phyloP scores from a whole-genome alignment of 495 filamentous ascomycete genomes.

The Terfezia boudieri region DNA sequence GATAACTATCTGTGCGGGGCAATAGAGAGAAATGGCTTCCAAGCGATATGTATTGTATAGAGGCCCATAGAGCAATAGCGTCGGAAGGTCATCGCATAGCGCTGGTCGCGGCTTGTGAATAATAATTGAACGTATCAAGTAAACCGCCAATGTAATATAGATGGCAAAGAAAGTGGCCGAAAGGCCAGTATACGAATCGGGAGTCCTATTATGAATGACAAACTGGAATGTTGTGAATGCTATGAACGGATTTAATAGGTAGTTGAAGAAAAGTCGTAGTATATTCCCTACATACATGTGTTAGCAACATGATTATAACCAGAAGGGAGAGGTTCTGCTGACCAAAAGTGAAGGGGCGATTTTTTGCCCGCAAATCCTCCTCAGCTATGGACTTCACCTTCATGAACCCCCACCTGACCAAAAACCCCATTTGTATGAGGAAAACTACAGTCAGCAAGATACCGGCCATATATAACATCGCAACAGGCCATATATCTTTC shows the following conservation, averaged over 20 bases:
- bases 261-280: conserved; percentile 76
- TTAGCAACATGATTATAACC: not conserved
- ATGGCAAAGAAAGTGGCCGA: conserved; percentile 52
- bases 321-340: conserved; percentile 22
- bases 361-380: conserved; percentile 73
- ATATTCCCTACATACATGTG: conserved; percentile 20
- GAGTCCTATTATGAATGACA: conserved; percentile 45
- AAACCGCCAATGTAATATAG: conserved; percentile 48
- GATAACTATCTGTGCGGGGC: conserved; percentile 61
- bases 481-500: conserved; percentile 78
- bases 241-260: conserved; percentile 67
- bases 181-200: conserved; percentile 42
- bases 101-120: conserved; percentile 59
- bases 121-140: conserved; percentile 57
- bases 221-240: conserved; percentile 77
- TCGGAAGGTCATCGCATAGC: conserved; percentile 81
- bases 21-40: conserved; percentile 64
- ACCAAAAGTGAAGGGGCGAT: conserved; percentile 76
- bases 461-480: conserved; percentile 63
- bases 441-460: conserved; percentile 45
- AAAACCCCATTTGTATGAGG: conserved; percentile 58
- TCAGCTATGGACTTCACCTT: conserved; percentile 46
- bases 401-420: conserved; percentile 49
- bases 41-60: conserved; percentile 95
- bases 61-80: conserved; percentile 72